phyloP scores from a whole-genome alignment of 768 basidiomycete species.

The Saitozyma sp. region DNA sequence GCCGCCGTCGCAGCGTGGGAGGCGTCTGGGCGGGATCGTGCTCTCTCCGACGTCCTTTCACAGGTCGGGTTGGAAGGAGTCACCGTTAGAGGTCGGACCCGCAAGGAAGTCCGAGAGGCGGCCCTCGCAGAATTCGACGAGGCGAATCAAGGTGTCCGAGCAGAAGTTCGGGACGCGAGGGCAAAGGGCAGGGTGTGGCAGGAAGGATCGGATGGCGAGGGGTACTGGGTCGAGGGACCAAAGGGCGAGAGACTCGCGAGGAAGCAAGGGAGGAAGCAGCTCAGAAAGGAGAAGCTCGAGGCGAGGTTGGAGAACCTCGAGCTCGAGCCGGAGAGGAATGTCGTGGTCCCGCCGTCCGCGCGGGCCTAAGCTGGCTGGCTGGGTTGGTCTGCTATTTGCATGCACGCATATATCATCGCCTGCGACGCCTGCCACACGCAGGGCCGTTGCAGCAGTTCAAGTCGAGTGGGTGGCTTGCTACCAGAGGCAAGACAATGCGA shows the following conservation, averaged over 20 bases:
- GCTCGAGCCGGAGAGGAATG: constrained; percentile 18
- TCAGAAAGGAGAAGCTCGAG: constrained; percentile 23
- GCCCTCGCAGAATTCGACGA: constrained; percentile 38
- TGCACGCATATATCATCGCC: too few species aligned
- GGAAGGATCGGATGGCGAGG: not conserved
- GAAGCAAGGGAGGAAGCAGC: constrained; percentile 18
- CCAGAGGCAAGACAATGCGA: too few species aligned
- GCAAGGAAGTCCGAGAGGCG: constrained; percentile 44
- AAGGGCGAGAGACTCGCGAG: constrained; percentile 17
- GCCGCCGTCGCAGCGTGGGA: constrained; percentile 38
- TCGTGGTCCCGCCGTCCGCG: constrained; percentile 13
- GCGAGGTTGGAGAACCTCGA: constrained; percentile 10
- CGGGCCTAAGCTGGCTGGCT: constrained; percentile 1
- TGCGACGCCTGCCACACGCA: too few species aligned
- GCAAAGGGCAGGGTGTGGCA: constrained; percentile 13
- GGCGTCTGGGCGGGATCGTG: constrained; percentile 35
- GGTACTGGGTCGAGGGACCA: constrained; percentile 23
- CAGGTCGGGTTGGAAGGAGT: constrained; percentile 38
- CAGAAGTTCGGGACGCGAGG: constrained; percentile 32
- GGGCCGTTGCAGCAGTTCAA: too few species aligned
- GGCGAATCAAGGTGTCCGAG: constrained; percentile 16
- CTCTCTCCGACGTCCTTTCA: constrained; percentile 23
- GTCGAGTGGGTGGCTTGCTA: too few species aligned
- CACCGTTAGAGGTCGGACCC: constrained; percentile 32
- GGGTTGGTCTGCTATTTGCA: too few species aligned